Evolutionary conservation across 1,139 yeast genomes (phyloP), one percentile per base, ranked within the genome.

Genomic region (Suhomyces choctaworum): DNA sequence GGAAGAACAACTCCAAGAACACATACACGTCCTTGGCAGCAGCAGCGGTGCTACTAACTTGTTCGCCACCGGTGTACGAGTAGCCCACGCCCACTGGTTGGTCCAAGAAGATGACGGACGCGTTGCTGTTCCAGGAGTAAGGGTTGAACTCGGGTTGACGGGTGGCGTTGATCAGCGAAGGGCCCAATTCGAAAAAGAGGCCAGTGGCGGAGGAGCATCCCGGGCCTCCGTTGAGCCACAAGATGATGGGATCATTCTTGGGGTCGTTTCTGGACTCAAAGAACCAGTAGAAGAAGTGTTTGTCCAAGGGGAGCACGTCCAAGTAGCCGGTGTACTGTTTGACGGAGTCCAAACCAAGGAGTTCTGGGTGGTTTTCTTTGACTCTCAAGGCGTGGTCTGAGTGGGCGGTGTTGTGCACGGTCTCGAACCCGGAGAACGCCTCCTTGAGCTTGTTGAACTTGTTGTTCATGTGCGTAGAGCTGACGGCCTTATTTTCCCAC

Each of bases 271-370:
- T 70, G 34, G 82, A 76, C 56, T 81, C 87, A 45, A 80, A 82
- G 50, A 80, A 78, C 83, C 86, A 86, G 60, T 81, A 86, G 61
- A 86, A 86, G 54, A 83, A 81, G 61, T 86, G 95, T 62, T 86
- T 80, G 44, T 76, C 82, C 32, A 68, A 64, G 19, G 64, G 60
- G 13, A 59, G 62, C 30, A 77, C 74, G 51, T 81, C 86, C 51
- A 80, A 66, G 56, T 78, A 82, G 36, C 83, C 88, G 22, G 84
- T 70, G 47, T 73, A 78, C 54, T 83, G 92, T 19, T 75, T 61
- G 17, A 78, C 82, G 6, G 72, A 62, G 45, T 79, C 85, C 35
- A 79, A 58, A 4, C 75, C 78, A 37, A 76, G 60, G 6, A 51
- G 40, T 32, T 62, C 68, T 0, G 80, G 80, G 34, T 62, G 46